Percentiles rank a stretch among this genome's conserved stretches.
Evolutionary conservation across 139 green algal species (phyloP).

Genomic region (Pleodorina starrii): DNA sequence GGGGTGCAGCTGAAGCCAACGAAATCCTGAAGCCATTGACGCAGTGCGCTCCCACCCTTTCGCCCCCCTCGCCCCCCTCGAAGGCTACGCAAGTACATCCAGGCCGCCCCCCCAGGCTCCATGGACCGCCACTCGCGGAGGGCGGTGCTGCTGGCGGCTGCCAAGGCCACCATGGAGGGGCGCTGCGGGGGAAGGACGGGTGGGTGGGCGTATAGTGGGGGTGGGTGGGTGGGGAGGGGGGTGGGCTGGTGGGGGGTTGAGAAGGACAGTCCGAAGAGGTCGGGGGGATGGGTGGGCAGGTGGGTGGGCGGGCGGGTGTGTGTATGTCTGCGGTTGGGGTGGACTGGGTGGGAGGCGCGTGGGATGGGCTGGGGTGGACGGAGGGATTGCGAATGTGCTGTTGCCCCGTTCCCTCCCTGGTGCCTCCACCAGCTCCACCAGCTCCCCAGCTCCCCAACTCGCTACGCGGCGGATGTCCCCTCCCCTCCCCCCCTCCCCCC

Average conservation of each 20-base stretch:
- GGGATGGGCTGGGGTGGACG: no score
- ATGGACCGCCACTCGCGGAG: constrained; percentile 43
- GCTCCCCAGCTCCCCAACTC: no score
- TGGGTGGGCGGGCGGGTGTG: background rate
- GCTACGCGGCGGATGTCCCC: background rate
- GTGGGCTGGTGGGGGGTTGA: no score
- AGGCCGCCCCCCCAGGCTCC: constrained; percentile 33
- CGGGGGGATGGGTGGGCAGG: background rate
- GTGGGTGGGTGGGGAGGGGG: background rate
- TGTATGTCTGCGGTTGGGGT: background rate
- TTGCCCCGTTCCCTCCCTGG: no score
- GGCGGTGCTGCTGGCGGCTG: constrained; percentile 24
- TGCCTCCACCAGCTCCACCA: no score
- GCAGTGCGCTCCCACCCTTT: no score
- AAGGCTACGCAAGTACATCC: constrained; percentile 53
- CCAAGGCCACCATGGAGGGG: constrained; percentile 52
- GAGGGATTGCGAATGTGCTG: no score
- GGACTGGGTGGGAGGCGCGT: background rate
- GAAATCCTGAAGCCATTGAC: no score
- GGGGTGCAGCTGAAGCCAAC: no score
- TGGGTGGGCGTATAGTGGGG: background rate
- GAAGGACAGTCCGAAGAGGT: no score
- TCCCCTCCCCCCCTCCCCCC: background rate
- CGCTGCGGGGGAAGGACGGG: constrained; percentile 9
- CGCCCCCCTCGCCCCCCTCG: no score